A percentile compares a stretch with the other conserved stretches of the same genome.
phyloP scores from a whole-genome alignment of 352 stramenopile species.

The Phytophthora hybrid region DNA sequence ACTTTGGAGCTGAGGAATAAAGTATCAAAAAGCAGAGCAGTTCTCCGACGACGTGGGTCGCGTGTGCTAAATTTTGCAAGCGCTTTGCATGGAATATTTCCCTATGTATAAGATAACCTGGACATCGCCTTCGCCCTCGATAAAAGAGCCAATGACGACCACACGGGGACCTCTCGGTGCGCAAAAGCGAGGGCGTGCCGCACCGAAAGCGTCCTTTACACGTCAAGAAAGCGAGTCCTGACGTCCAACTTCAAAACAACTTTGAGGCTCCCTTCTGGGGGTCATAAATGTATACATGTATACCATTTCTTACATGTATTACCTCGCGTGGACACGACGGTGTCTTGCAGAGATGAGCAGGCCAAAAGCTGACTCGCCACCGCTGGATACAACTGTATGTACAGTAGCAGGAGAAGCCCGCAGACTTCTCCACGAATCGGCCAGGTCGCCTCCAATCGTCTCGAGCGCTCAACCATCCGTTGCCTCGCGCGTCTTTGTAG shows the following conservation, averaged over 20 bases:
- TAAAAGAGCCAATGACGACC: constrained; percentile 37
- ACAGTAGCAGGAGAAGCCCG: constrained; percentile 2
- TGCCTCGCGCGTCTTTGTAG: constrained; percentile 11
- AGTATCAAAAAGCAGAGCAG: not conserved
- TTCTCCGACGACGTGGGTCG: constrained; percentile 2
- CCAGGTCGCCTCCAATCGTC: constrained; percentile 9
- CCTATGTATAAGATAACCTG: constrained; percentile 10
- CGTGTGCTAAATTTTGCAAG: constrained; percentile 26
- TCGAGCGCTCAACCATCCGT: constrained; percentile 13
- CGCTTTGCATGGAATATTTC: constrained; percentile 29
- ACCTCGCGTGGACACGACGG: not conserved
- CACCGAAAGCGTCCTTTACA: constrained; percentile 34
- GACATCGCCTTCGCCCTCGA: not conserved
- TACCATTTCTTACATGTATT: too few relatives aligned
- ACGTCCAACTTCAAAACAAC: constrained; percentile 28
- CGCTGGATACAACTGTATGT: not conserved
- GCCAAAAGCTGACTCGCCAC: too few relatives aligned
- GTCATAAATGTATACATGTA: not conserved
- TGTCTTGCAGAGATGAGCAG: not conserved
- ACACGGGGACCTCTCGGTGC: constrained; percentile 28
- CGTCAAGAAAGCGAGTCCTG: constrained; percentile 1
- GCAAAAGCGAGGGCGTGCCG: constrained; percentile 3
- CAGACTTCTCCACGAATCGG: constrained; percentile 25
- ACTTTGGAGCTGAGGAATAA: not conserved
- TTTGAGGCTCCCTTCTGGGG: not conserved